A percentile compares a stretch with the other conserved stretches of the same genome.
Conservation (phyloP, 139 green algal species). For the Chlorella sorokiniana region DNA sequence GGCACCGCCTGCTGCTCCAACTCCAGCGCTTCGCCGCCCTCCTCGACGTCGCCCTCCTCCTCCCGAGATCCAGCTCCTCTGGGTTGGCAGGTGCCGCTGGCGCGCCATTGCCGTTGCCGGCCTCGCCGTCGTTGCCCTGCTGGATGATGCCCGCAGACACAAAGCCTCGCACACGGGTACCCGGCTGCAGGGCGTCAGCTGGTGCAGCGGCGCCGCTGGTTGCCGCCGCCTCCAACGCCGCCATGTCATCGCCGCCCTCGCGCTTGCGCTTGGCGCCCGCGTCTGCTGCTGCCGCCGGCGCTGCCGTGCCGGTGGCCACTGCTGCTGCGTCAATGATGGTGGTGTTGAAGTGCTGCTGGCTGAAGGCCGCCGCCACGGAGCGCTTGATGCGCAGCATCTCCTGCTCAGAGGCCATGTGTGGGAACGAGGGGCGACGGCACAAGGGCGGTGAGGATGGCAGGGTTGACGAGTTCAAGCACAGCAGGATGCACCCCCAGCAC, state of each 20-base stretch:
- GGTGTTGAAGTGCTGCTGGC: constrained; percentile 86
- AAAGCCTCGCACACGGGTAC: constrained; percentile 77
- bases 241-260: constrained; percentile 70
- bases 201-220: constrained; percentile 24
- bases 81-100: constrained; percentile 68
- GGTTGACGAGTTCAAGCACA: not conserved
- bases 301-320: constrained; percentile 32
- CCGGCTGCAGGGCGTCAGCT: constrained; percentile 20
- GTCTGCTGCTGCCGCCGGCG: not conserved
- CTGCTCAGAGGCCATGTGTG: too few species aligned
- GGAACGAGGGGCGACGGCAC: too few species aligned
- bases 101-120: constrained; percentile 16
- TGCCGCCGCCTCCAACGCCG: constrained; percentile 72
- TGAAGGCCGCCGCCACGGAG: constrained; percentile 81
- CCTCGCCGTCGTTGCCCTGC: constrained; percentile 37
- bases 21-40: constrained; percentile 53
- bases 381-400: constrained; percentile 99
- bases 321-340: constrained; percentile 69
- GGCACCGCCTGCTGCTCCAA: constrained; percentile 83
- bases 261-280: constrained; percentile 42
- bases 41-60: constrained; percentile 61
- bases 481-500: too few species aligned
- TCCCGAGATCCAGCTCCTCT: constrained; percentile 93
- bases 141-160: constrained; percentile 81
- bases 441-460: too few species aligned